These are phyloP conservation scores for Xylariaceae sp. DNA, from an alignment of 2,329 filamentous ascomycete genomes.

Conservation along the genomic window DNA sequence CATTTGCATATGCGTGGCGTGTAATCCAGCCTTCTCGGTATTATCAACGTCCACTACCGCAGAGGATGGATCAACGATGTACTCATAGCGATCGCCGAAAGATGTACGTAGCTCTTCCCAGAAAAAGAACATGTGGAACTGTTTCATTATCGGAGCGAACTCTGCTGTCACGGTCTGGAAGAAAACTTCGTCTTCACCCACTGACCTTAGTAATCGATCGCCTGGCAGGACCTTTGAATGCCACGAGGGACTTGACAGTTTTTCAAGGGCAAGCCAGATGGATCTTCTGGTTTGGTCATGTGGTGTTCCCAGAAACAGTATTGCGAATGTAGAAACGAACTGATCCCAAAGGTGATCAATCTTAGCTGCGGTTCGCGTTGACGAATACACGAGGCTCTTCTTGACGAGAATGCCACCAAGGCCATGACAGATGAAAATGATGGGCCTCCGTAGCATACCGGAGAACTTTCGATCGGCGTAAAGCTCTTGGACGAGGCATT, in stretches of 20 bases:
- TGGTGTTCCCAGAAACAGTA: conserved; percentile 11
- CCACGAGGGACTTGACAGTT: conserved; percentile 1
- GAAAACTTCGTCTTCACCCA: conserved; percentile 2
- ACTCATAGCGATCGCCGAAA: conserved; percentile 10
- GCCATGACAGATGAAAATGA: conserved; percentile 37
- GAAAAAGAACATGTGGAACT: conserved; percentile 14
- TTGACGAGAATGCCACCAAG: conserved; percentile 36
- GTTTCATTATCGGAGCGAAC: conserved; percentile 7
- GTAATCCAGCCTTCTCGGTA: conserved; percentile 24
- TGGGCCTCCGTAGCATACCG: conserved; percentile 26
- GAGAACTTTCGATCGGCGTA: conserved; percentile 27
- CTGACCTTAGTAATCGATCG: conserved; percentile 1
- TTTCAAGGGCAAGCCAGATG: conserved; percentile 2
- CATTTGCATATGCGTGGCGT: conserved; percentile 27
- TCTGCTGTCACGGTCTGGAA: conserved; percentile 10
- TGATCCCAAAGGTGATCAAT: conserved; percentile 29
- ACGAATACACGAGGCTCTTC: conserved; percentile 27
- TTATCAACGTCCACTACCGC: conserved; percentile 23
- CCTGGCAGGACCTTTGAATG: not conserved
- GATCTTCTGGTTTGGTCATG: conserved; percentile 6
- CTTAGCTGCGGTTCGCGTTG: conserved; percentile 16
- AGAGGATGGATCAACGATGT: conserved; percentile 25
- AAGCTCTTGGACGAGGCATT: conserved; percentile 30
- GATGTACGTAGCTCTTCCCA: conserved; percentile 23
- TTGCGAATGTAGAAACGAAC: conserved; percentile 23